phyloP scores from a whole-genome alignment of 1,284 basidiomycete genomes.

The Takashimella koratensis region DNA sequence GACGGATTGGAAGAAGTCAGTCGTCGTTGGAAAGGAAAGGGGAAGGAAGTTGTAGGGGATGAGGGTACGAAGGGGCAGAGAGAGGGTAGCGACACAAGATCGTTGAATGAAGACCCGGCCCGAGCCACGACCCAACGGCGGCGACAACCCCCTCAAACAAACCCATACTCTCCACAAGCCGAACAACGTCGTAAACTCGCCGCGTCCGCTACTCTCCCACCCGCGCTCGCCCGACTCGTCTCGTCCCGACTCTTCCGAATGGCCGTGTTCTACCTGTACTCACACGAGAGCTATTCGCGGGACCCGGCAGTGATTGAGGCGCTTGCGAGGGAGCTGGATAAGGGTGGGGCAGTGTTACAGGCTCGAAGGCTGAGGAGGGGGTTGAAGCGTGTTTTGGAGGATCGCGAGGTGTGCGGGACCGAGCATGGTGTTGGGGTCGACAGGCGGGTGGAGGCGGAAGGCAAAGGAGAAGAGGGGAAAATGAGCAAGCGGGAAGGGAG shows the following conservation, averaged over 20 bases:
- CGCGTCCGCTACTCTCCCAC: conserved; percentile 13
- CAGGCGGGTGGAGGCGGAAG: background rate
- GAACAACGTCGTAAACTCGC: background rate
- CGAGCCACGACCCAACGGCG: no score
- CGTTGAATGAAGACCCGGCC: no score
- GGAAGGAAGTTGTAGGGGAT: no score
- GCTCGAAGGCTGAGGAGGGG: conserved; percentile 26
- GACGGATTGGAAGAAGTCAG: no score
- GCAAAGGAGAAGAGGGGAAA: background rate
- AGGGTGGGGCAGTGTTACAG: conserved; percentile 31
- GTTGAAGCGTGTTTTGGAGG: conserved; percentile 6
- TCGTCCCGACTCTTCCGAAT: conserved; percentile 31
- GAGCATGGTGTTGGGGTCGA: no score
- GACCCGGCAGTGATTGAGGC: conserved; percentile 16
- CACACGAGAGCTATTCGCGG: conserved; percentile 25
- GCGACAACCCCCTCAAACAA: no score
- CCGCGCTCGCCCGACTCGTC: conserved; percentile 27
- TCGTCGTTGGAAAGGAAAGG: no score
- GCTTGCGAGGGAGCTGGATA: conserved; percentile 20
- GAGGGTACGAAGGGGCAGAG: no score
- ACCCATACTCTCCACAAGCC: no score
- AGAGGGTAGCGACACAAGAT: no score
- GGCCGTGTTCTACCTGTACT: conserved; percentile 32
- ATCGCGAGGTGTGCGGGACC: no score
- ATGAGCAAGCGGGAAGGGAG: background rate